Evolutionary conservation across 2,329 filamentous ascomycete genomes (phyloP).

Genomic region (Diaporthe citriasiana): DNA sequence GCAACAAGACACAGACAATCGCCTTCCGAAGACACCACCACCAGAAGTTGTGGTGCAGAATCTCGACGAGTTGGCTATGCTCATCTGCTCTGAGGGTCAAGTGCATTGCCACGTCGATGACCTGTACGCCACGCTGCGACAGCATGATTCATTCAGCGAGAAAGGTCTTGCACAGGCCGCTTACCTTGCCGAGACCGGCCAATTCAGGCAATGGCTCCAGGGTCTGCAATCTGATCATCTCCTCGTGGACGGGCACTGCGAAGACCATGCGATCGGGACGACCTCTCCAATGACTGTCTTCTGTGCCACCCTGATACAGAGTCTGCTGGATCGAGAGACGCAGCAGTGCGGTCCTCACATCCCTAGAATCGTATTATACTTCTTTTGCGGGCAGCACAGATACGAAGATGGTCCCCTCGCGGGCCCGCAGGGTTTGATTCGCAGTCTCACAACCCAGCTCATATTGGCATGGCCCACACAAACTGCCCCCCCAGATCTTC

Average conservation of each 20-base stretch:
- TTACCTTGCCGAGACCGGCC: background rate
- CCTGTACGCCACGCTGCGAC: background rate
- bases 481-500: background rate
- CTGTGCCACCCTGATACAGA: slow-evolving; percentile 13
- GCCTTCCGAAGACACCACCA: background rate
- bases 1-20: background rate
- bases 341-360: background rate
- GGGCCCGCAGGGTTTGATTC: slow-evolving; percentile 9
- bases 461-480: background rate
- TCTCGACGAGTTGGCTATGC: slow-evolving; percentile 2
- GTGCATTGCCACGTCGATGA: background rate
- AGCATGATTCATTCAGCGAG: slow-evolving; percentile 16
- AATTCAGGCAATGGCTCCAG: background rate
- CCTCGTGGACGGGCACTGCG: slow-evolving; percentile 34
- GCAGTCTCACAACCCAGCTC: slow-evolving; percentile 11
- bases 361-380: slow-evolving; percentile 13
- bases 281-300: slow-evolving; percentile 14
- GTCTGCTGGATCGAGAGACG: background rate
- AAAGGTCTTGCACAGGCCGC: slow-evolving; percentile 21
- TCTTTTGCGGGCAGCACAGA: slow-evolving; percentile 27
- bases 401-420: background rate
- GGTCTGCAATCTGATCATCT: background rate
- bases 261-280: background rate
- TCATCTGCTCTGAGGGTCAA: background rate
- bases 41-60: background rate